Base-by-base conservation (phyloP, 805 yeast genomes). In the Pichia thaimueangensis region DNA sequence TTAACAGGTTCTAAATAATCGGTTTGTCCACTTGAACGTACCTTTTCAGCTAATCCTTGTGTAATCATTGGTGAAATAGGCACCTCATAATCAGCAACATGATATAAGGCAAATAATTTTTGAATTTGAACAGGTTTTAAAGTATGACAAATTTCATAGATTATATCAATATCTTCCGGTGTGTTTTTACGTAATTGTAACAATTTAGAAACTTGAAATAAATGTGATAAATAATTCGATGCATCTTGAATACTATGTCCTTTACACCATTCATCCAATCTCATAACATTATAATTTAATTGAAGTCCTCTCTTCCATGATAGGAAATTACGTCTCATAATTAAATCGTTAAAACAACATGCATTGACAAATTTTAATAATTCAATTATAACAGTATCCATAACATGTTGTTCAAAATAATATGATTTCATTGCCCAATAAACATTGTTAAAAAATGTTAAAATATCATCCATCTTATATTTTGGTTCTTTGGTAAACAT, bases 221-320 rank as follows among this genome's bases (percentile, higher is more conserved):
- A 71, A 59, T 89, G 97, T 48, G 82, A 81, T 59, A 93, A 73
- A 57, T 87, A 80, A 30, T 80, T 78, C 4, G 91, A 76, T 2
- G 94, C 95, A 59, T 89, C 96, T 39, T 84, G 83, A 48, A 93
- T 78, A 40, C 84, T 89, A 62, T 91, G 96, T 7, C 87, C 79
- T 68, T 87, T 91, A 65, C 97, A 91, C 98, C 98, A 93, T 67
- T 93, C 99, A 63, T 88, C 97, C 55, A 93, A 74, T 57, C 97
- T 78, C 3, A 98, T 93, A 42, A 89, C 94, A 63, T 93, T 93
- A 68, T 93, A 93, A 62, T 88, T 93, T 65, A 93, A 79, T 66
- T 93, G 98, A 53, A 93, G 74, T 37, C 97, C 97, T 60, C 98
- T 82, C 69, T 91, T 93, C 98, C 98, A 93, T 10, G 96, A 83